phyloP scores from a whole-genome alignment of 306 rosid genomes.

The Lupinus albus region DNA sequence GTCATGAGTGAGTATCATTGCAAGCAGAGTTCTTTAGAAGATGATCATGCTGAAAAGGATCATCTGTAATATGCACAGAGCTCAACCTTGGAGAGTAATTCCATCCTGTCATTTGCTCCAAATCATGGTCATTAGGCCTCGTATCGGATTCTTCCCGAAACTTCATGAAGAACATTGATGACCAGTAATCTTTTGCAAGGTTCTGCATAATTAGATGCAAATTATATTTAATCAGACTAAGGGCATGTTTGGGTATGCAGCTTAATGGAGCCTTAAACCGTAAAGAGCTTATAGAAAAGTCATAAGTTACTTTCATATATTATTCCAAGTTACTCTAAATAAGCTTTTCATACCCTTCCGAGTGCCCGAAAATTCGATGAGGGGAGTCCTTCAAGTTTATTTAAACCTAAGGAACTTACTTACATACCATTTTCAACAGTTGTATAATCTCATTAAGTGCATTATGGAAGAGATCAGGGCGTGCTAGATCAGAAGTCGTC shows the following conservation, averaged over 20 bases:
- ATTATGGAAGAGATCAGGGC: conserved; percentile 64
- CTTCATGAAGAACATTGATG: conserved; percentile 81
- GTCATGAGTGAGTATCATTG: conserved; percentile 43
- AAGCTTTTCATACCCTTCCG: too few relatives aligned
- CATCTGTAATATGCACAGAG: conserved; percentile 76
- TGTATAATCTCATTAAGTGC: conserved; percentile 77
- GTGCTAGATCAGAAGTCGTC: conserved; percentile 71
- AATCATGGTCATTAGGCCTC: conserved; percentile 62
- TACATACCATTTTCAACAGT: conserved; percentile 71
- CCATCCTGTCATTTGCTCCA: conserved; percentile 72
- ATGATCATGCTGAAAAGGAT: conserved; percentile 84
- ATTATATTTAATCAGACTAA: conserved; percentile 3
- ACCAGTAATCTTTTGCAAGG: conserved; percentile 86
- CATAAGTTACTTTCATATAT: too few relatives aligned
- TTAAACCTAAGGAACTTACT: conserved; percentile 19
- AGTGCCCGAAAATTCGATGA: not conserved
- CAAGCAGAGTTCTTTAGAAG: conserved; percentile 51
- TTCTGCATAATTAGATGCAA: conserved; percentile 53
- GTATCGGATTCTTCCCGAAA: conserved; percentile 67
- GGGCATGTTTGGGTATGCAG: too few relatives aligned
- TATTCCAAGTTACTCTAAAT: too few relatives aligned
- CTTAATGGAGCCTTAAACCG: too few relatives aligned
- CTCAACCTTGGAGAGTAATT: conserved; percentile 85
- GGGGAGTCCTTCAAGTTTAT: conserved; percentile 27
- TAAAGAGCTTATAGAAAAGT: too few relatives aligned